A percentile compares a stretch with the other conserved stretches of the same genome.
Conservation (phyloP, 2,329 filamentous ascomycete species). For the Claviceps cyperi region DNA sequence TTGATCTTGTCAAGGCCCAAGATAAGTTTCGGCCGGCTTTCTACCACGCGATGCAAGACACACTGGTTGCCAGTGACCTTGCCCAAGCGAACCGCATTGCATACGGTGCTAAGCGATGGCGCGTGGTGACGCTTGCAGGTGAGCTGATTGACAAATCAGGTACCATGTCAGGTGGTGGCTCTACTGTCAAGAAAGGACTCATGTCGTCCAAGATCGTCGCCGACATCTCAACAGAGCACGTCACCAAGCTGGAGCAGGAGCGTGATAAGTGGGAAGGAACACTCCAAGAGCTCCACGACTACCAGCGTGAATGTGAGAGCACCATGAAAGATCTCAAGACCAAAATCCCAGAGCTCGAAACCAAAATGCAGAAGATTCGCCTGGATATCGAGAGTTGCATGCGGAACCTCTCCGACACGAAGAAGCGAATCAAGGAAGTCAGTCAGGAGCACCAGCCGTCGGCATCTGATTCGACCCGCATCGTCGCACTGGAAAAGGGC, state of each 20-base stretch:
- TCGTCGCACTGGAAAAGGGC: conserved; percentile 60
- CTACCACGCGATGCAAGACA: conserved; percentile 90
- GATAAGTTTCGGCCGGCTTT: conserved; percentile 81
- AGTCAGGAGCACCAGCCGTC: conserved; percentile 68
- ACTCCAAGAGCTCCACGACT: conserved; percentile 72
- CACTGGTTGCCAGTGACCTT: conserved; percentile 79
- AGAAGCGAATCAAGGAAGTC: conserved; percentile 76
- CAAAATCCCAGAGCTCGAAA: conserved; percentile 73
- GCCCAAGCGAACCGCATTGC: conserved; percentile 96
- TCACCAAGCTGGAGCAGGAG: conserved; percentile 72
- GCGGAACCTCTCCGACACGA: conserved; percentile 68
- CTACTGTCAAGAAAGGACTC: conserved; percentile 72
- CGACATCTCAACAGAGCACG: conserved; percentile 77
- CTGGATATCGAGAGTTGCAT: conserved; percentile 81
- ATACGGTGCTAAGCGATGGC: conserved; percentile 85
- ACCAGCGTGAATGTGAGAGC: conserved; percentile 65
- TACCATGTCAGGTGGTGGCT: conserved; percentile 97
- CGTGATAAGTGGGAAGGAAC: conserved; percentile 72
- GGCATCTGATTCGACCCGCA: conserved; percentile 62
- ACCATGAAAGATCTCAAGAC: conserved; percentile 58
- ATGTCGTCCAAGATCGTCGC: conserved; percentile 96
- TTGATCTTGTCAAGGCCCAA: conserved; percentile 83
- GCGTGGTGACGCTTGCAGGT: conserved; percentile 87
- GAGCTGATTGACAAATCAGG: conserved; percentile 96
- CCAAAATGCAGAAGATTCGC: conserved; percentile 76